phyloP scores from a whole-genome alignment of 2,329 filamentous ascomycete genomes.

The Chrysoporthe cubensis region DNA sequence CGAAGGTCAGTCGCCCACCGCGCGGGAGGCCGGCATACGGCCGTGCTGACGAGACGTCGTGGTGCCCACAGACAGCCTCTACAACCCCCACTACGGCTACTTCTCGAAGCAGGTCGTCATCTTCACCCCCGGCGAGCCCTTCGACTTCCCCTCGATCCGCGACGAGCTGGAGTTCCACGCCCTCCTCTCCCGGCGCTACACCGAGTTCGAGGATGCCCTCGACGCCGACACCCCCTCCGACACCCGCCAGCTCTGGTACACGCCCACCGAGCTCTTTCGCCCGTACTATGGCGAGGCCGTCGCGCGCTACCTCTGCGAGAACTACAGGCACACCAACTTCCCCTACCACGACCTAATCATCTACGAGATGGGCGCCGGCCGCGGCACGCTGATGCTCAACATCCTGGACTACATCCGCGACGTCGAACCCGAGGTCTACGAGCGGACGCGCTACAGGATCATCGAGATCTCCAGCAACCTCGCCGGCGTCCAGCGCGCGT shows the following conservation, averaged over 20 bases:
- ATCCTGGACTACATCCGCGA: conserved; percentile 95
- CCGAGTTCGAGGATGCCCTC: conserved; percentile 85
- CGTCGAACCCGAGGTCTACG: conserved; percentile 88
- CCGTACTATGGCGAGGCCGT: conserved; percentile 97
- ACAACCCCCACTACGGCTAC: conserved; percentile 94
- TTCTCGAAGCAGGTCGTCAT: conserved; percentile 97
- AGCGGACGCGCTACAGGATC: conserved; percentile 89
- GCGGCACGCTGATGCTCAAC: conserved; percentile 97
- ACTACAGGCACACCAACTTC: conserved; percentile 92
- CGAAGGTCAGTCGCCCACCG: conserved; percentile 64
- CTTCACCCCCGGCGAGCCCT: conserved; percentile 89
- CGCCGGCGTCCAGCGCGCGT: conserved; percentile 74
- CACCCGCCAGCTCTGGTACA: conserved; percentile 95
- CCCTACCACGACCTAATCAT: conserved; percentile 97
- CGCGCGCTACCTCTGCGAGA: conserved; percentile 91
- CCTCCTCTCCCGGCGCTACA: conserved; percentile 78
- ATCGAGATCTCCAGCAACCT: conserved; percentile 91
- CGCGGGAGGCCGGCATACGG: no score
- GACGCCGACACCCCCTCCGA: conserved; percentile 73
- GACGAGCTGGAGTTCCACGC: conserved; percentile 87
- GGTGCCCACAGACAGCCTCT: conserved; percentile 73
- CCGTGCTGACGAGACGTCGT: not conserved
- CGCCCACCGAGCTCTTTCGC: conserved; percentile 93
- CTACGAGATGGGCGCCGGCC: conserved; percentile 98
- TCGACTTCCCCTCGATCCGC: conserved; percentile 79